Evolutionary conservation across 1,284 basidiomycete genomes (phyloP).

Genomic region (Cryptococcus wingfieldii): DNA sequence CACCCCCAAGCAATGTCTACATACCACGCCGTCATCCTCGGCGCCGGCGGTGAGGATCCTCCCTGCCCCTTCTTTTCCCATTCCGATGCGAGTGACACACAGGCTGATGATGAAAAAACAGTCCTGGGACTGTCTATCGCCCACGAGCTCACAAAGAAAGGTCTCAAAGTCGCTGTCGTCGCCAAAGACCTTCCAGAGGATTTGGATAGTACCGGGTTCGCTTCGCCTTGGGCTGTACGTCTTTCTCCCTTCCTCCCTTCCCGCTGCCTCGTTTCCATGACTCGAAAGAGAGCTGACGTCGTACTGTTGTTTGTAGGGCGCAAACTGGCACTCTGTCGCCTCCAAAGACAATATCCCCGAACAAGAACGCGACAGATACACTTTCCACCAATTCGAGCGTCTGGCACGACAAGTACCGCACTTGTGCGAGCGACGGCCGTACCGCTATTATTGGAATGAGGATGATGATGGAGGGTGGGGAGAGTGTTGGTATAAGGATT

Average conservation of each 20-base stretch:
- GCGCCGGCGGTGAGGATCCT: conserved; percentile 53
- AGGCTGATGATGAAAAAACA: no score
- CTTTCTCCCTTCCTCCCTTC: neutral
- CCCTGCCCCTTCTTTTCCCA: no score
- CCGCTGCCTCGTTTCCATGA: neutral
- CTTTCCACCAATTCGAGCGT: conserved; percentile 51
- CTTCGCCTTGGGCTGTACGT: conserved; percentile 63
- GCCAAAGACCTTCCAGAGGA: conserved; percentile 66
- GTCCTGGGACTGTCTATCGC: conserved; percentile 53
- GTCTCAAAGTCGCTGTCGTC: conserved; percentile 58
- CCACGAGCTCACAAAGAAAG: conserved; percentile 47
- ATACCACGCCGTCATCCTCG: conserved; percentile 53
- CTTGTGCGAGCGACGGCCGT: conserved; percentile 24
- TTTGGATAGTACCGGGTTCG: conserved; percentile 57
- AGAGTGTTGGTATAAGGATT: conserved; percentile 55
- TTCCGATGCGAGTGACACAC: no score
- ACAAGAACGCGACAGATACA: conserved; percentile 37
- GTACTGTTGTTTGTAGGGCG: conserved; percentile 52
- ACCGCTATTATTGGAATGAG: no score
- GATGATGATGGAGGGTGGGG: conserved; percentile 23
- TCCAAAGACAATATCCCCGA: conserved; percentile 48
- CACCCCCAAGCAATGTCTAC: neutral
- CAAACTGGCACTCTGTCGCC: conserved; percentile 63
- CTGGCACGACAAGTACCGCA: conserved; percentile 51
- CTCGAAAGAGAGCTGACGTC: neutral